Conservation (phyloP, 2,329 filamentous ascomycete species). For the Fusarium oligoseptatum region DNA sequence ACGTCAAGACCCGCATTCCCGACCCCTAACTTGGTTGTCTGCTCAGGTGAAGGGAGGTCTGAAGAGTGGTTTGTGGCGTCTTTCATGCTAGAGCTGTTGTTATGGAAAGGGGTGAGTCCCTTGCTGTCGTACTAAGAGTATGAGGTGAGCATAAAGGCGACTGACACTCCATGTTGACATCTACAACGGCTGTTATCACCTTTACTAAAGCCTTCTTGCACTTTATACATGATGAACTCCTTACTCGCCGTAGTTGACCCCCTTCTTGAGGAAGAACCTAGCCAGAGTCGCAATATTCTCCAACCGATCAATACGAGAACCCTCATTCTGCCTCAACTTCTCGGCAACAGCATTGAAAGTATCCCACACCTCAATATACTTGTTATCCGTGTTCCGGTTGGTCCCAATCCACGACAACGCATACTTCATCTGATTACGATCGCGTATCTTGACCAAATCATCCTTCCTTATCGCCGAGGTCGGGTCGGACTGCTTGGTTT, state of each 20-base stretch:
- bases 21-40: too few species aligned
- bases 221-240: background rate
- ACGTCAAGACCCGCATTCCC: too few species aligned
- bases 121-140: too few species aligned
- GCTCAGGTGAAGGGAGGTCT: too few species aligned
- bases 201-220: too few species aligned
- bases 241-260: background rate
- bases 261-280: constrained; percentile 9
- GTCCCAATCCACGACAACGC: background rate
- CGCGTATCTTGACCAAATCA: background rate
- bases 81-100: too few species aligned
- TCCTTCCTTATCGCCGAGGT: constrained; percentile 4
- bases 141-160: too few species aligned
- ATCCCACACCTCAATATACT: constrained; percentile 8
- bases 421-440: background rate
- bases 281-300: constrained; percentile 7
- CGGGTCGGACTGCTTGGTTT: background rate
- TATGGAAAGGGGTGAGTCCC: too few species aligned
- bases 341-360: background rate
- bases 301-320: constrained; percentile 3
- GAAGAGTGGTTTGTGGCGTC: too few species aligned
- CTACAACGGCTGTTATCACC: too few species aligned
- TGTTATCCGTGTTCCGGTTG: constrained; percentile 11
- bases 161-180: too few species aligned
- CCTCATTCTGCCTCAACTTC: constrained; percentile 9